Evolutionary conservation across 148 eudicot species (phyloP).

Genomic region (Vaccinium corymbosum): DNA sequence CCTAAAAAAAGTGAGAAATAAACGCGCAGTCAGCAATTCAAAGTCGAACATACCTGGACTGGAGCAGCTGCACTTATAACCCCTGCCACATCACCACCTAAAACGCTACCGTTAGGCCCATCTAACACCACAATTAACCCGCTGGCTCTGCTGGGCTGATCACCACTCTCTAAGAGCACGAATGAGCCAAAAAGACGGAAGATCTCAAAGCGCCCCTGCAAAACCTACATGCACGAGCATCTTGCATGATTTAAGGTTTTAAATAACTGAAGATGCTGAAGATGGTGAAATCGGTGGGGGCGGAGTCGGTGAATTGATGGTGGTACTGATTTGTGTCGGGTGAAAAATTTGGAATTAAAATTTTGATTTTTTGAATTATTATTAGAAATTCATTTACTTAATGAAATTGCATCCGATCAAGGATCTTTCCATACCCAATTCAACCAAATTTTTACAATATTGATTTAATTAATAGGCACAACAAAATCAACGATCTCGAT

Average conservation of each 20-base stretch:
- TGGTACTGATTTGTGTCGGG: no score
- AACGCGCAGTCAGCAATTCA: background rate
- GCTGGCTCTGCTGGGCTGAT: conserved; percentile 29
- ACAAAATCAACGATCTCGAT: no score
- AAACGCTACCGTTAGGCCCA: conserved; percentile 28
- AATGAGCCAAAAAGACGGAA: conserved; percentile 29
- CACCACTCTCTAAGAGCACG: conserved; percentile 24
- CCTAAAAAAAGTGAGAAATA: background rate
- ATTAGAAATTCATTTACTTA: no score
- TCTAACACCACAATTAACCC: conserved; percentile 26
- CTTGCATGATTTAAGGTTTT: background rate
- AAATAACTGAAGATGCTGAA: background rate
- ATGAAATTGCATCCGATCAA: no score
- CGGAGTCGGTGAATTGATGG: no score
- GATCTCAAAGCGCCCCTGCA: conserved; percentile 36
- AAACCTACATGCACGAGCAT: background rate
- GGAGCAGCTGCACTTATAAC: conserved; percentile 29
- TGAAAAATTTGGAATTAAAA: no score
- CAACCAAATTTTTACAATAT: no score
- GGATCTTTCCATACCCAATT: no score
- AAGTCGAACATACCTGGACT: conserved; percentile 25
- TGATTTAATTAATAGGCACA: no score
- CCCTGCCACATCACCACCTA: conserved; percentile 38
- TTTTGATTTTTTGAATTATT: no score
- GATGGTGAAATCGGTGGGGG: no score